Evolutionary conservation across 129 eudicot species (phyloP).

Genomic region (Escallonia herrerae): DNA sequence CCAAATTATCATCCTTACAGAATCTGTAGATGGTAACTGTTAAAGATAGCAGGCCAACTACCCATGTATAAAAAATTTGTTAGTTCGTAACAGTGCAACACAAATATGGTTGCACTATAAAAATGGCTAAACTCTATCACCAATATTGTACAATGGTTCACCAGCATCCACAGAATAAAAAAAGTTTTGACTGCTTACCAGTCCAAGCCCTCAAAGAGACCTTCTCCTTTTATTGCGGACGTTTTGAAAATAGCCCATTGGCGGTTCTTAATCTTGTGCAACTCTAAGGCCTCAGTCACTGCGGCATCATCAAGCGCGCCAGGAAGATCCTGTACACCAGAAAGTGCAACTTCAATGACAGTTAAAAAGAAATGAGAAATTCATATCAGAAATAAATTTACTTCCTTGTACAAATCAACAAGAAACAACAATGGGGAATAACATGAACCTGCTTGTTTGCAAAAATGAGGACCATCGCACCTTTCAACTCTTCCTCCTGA

Average conservation of each 20-base stretch:
- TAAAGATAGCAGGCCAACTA: too few relatives aligned
- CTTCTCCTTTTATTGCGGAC: slow-evolving; percentile 96
- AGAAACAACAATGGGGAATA: slow-evolving; percentile 3
- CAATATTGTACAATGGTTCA: too few relatives aligned
- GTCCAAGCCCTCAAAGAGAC: slow-evolving; percentile 94
- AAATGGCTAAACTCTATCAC: too few relatives aligned
- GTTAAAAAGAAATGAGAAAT: background rate
- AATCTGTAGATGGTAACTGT: too few relatives aligned
- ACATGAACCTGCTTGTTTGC: slow-evolving; percentile 91
- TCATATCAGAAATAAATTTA: background rate
- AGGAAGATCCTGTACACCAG: slow-evolving; percentile 75
- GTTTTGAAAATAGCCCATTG: slow-evolving; percentile 98
- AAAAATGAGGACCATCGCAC: slow-evolving; percentile 83
- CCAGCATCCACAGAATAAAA: too few relatives aligned
- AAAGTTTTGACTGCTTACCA: slow-evolving; percentile 39
- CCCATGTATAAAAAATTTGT: too few relatives aligned
- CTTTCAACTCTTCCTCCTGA: slow-evolving; percentile 95
- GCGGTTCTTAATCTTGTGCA: slow-evolving; percentile 94
- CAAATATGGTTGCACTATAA: too few relatives aligned
- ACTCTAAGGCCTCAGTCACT: slow-evolving; percentile 79
- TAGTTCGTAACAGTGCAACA: too few relatives aligned
- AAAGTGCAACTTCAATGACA: background rate
- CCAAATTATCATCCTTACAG: too few relatives aligned
- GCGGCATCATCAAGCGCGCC: slow-evolving; percentile 99
- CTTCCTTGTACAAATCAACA: background rate